Evolutionary conservation across 2,329 filamentous ascomycete genomes (phyloP).

Genomic region (Colletotrichum navitas): DNA sequence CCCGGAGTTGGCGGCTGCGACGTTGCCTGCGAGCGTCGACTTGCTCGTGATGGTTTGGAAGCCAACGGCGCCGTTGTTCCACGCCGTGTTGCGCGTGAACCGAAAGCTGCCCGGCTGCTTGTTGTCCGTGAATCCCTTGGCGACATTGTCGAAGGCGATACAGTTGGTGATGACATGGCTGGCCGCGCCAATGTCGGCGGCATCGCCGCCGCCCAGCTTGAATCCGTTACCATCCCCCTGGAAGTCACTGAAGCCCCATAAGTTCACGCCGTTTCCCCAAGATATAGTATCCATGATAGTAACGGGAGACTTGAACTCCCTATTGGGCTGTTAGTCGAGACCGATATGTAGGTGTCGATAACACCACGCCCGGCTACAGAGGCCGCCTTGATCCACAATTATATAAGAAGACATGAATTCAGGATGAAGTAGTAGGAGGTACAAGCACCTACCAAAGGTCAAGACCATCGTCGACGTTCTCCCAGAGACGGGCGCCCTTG

Average conservation of each 20-base stretch:
- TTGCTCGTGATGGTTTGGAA: slow-evolving; percentile 53
- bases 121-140: slow-evolving; percentile 62
- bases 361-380: neutral
- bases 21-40: slow-evolving; percentile 54
- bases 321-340: slow-evolving; percentile 14
- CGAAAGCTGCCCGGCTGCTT: slow-evolving; percentile 56
- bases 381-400: too few relatives aligned
- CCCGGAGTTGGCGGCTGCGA: slow-evolving; percentile 52
- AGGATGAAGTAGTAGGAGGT: neutral
- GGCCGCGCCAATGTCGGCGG: slow-evolving; percentile 52
- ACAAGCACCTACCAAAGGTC: slow-evolving; percentile 40
- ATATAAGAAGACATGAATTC: neutral
- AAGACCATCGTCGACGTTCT: slow-evolving; percentile 63
- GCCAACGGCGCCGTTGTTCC: slow-evolving; percentile 58
- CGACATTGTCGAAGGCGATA: slow-evolving; percentile 58
- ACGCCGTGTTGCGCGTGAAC: slow-evolving; percentile 59
- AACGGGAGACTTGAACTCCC: slow-evolving; percentile 55
- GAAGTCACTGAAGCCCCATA: slow-evolving; percentile 58
- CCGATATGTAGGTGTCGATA: too few relatives aligned
- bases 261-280: slow-evolving; percentile 61
- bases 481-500: slow-evolving; percentile 60
- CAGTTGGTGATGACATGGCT: slow-evolving; percentile 59
- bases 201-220: slow-evolving; percentile 58
- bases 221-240: slow-evolving; percentile 62
- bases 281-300: slow-evolving; percentile 59